Conservation (phyloP, 2,329 filamentous ascomycete genomes). For the Xylaria sp. region DNA sequence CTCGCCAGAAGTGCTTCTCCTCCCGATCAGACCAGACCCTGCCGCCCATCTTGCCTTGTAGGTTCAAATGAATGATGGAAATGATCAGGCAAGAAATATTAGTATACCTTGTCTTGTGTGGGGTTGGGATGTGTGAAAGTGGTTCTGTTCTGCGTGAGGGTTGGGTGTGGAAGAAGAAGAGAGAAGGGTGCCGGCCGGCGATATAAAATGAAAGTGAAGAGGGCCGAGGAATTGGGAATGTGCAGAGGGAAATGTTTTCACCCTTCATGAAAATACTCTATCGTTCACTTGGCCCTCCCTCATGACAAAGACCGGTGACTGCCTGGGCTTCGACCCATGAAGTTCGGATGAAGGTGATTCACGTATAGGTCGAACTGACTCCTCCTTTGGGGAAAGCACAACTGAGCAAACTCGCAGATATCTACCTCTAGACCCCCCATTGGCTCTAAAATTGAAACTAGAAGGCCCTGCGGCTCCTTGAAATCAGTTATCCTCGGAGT, state of each 20-base stretch:
- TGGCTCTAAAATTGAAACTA: too few species aligned
- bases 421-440: neutral
- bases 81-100: neutral
- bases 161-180: too few species aligned
- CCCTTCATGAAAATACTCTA: neutral
- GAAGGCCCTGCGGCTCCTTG: too few species aligned
- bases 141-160: too few species aligned
- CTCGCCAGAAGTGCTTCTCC: conserved; percentile 53
- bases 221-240: too few species aligned
- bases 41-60: conserved; percentile 46
- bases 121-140: neutral
- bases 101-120: neutral
- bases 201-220: too few species aligned
- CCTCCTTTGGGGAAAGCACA: neutral
- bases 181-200: too few species aligned
- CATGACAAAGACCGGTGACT: neutral
- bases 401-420: neutral
- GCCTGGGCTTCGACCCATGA: too few species aligned
- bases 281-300: neutral
- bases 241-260: too few species aligned
- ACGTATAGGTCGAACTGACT: neutral
- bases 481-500: neutral
- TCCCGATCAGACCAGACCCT: conserved; percentile 53
- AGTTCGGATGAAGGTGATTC: conserved; percentile 3
- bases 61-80: neutral